Conservation (phyloP, 768 basidiomycete genomes). For the Chalciporus sphaerocephalus region DNA sequence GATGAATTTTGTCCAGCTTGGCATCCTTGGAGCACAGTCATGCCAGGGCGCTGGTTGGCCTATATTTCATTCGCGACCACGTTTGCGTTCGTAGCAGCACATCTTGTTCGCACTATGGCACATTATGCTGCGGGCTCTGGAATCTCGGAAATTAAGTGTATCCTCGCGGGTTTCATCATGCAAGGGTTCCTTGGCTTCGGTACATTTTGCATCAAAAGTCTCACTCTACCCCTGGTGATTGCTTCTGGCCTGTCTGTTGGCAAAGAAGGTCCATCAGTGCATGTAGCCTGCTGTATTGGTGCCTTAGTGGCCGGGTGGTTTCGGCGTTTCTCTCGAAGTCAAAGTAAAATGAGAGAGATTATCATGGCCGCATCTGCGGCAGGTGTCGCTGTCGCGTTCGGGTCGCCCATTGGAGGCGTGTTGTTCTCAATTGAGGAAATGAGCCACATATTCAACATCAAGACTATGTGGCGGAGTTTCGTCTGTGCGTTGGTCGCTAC, state of each 20-base stretch:
- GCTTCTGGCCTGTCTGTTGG: constrained; percentile 96
- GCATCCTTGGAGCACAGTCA: constrained; percentile 80
- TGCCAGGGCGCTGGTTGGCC: constrained; percentile 71
- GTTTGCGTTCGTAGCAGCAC: constrained; percentile 85
- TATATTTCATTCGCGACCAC: constrained; percentile 81
- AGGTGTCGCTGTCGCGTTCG: constrained; percentile 97
- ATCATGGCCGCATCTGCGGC: constrained; percentile 95
- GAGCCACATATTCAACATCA: constrained; percentile 94
- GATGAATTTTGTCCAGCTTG: constrained; percentile 87
- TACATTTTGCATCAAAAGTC: constrained; percentile 90
- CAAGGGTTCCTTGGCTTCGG: constrained; percentile 87
- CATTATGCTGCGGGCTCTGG: constrained; percentile 97
- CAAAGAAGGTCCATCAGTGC: constrained; percentile 97
- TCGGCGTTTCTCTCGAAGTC: constrained; percentile 75
- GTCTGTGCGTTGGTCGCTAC: constrained; percentile 97
- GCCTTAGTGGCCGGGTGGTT: constrained; percentile 85
- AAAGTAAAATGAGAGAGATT: constrained; percentile 89
- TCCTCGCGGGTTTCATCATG: constrained; percentile 95
- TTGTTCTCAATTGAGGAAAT: constrained; percentile 99
- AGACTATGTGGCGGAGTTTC: constrained; percentile 98
- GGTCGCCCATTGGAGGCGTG: constrained; percentile 96
- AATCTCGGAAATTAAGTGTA: constrained; percentile 98
- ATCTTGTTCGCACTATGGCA: constrained; percentile 82
- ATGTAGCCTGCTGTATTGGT: constrained; percentile 93
- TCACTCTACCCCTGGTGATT: constrained; percentile 92